phyloP scores from a whole-genome alignment of 2,329 filamentous ascomycete species.

The Alternaria infectoria region DNA sequence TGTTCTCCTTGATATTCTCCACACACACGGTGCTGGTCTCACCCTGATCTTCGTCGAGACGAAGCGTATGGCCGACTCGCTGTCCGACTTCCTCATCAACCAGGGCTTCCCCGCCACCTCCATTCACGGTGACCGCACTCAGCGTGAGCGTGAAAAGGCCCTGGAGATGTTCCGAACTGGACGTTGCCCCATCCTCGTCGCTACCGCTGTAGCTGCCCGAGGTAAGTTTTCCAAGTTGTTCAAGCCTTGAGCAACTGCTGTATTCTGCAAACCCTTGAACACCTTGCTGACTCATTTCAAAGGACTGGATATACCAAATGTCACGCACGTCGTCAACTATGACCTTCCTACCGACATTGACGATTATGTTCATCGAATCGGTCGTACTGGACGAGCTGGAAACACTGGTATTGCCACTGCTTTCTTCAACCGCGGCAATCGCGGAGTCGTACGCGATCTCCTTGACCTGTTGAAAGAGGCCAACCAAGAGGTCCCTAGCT shows the following conservation, averaged over 20 bases:
- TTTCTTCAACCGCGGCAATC: slow-evolving; percentile 99
- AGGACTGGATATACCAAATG: neutral
- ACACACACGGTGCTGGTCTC: slow-evolving; percentile 87
- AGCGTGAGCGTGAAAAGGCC: slow-evolving; percentile 97
- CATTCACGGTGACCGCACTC: slow-evolving; percentile 97
- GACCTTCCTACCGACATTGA: slow-evolving; percentile 99
- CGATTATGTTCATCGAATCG: slow-evolving; percentile 98
- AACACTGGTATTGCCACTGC: slow-evolving; percentile 98
- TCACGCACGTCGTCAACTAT: slow-evolving; percentile 92
- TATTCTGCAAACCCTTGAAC: neutral
- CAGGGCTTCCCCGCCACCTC: slow-evolving; percentile 98
- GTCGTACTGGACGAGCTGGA: slow-evolving; percentile 98
- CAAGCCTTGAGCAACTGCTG: neutral
- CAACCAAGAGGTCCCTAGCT: slow-evolving; percentile 92
- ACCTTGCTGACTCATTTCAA: neutral
- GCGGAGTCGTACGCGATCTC: slow-evolving; percentile 94
- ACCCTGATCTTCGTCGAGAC: slow-evolving; percentile 99
- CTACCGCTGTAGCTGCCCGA: slow-evolving; percentile 91
- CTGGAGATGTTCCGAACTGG: slow-evolving; percentile 97
- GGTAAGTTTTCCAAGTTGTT: slow-evolving; percentile 16
- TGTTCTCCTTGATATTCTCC: slow-evolving; percentile 93
- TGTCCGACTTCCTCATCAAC: slow-evolving; percentile 98
- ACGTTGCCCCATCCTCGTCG: slow-evolving; percentile 94
- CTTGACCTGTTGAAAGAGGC: slow-evolving; percentile 98
- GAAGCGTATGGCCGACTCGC: slow-evolving; percentile 98